Conservation (phyloP, 345 rosid species). For the Brassica cretica region DNA sequence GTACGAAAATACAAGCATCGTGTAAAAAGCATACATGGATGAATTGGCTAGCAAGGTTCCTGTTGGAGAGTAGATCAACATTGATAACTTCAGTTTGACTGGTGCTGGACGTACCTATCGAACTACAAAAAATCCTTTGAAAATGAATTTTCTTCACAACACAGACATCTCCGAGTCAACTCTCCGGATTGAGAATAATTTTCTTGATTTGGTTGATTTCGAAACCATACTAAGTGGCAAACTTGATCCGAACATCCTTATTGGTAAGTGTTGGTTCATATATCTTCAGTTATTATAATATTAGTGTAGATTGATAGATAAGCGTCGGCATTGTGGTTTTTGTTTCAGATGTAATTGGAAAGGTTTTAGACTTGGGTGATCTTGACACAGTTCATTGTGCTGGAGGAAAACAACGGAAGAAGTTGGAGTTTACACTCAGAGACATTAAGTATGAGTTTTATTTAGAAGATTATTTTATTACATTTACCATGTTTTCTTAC, state of each 20-base stretch:
- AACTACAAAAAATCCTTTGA: too few species aligned
- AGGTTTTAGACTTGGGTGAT: neutral
- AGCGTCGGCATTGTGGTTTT: too few species aligned
- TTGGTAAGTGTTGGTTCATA: neutral
- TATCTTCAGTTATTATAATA: too few species aligned
- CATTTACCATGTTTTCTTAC: too few species aligned
- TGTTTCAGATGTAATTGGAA: neutral
- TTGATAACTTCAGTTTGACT: neutral
- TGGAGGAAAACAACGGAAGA: neutral
- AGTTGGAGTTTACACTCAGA: neutral
- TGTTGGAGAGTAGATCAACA: neutral
- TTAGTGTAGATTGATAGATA: too few species aligned
- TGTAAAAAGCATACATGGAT: neutral
- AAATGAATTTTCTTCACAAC: neutral
- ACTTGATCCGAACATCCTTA: neutral
- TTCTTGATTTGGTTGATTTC: neutral
- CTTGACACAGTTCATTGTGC: neutral
- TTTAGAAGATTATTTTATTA: too few species aligned
- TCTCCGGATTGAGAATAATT: neutral
- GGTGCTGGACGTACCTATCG: neutral
- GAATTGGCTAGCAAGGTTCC: neutral
- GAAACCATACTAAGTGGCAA: neutral
- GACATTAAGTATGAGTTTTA: neutral
- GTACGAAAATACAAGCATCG: neutral
- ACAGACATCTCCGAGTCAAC: neutral